Conservation (phyloP, 2,329 filamentous ascomycete genomes). For the Cladophialophora bantiana region DNA sequence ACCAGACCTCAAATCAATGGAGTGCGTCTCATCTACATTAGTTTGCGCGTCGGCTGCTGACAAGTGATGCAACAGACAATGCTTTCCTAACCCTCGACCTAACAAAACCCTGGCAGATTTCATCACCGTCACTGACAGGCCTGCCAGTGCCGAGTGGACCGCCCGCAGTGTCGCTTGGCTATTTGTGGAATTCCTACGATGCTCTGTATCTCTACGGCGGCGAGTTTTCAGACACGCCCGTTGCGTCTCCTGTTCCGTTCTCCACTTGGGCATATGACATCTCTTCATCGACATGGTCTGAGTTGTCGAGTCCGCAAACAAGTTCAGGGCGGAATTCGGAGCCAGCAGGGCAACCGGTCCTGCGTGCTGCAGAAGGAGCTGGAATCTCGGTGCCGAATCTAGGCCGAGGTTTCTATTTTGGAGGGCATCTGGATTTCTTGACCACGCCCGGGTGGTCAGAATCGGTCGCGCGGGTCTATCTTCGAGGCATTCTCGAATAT, state of each 20-base stretch:
- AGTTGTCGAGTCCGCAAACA: slow-evolving; percentile 67
- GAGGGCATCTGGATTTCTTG: slow-evolving; percentile 73
- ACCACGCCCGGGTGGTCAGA: slow-evolving; percentile 73
- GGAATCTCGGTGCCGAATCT: slow-evolving; percentile 73
- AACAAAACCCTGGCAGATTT: slow-evolving; percentile 73
- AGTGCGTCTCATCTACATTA: slow-evolving; percentile 57
- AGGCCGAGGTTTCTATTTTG: slow-evolving; percentile 79
- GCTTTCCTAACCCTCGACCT: slow-evolving; percentile 76
- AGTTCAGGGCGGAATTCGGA: slow-evolving; percentile 69
- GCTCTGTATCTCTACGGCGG: slow-evolving; percentile 77
- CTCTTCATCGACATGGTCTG: slow-evolving; percentile 64
- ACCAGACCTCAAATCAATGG: slow-evolving; percentile 71
- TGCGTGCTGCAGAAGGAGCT: slow-evolving; percentile 76
- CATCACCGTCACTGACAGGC: slow-evolving; percentile 67
- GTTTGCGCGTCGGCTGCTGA: slow-evolving; percentile 23
- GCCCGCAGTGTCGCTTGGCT: slow-evolving; percentile 74
- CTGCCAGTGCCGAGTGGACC: slow-evolving; percentile 71
- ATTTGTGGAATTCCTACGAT: slow-evolving; percentile 75
- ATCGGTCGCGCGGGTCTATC: slow-evolving; percentile 68
- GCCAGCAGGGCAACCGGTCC: slow-evolving; percentile 62
- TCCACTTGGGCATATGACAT: slow-evolving; percentile 76
- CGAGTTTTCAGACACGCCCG: slow-evolving; percentile 71
- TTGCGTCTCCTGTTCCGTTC: slow-evolving; percentile 62
- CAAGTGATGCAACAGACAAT: slow-evolving; percentile 60
- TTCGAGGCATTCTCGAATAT: slow-evolving; percentile 77